phyloP scores from a whole-genome alignment of 352 stramenopile genomes.

The Globisporangium parvum region DNA sequence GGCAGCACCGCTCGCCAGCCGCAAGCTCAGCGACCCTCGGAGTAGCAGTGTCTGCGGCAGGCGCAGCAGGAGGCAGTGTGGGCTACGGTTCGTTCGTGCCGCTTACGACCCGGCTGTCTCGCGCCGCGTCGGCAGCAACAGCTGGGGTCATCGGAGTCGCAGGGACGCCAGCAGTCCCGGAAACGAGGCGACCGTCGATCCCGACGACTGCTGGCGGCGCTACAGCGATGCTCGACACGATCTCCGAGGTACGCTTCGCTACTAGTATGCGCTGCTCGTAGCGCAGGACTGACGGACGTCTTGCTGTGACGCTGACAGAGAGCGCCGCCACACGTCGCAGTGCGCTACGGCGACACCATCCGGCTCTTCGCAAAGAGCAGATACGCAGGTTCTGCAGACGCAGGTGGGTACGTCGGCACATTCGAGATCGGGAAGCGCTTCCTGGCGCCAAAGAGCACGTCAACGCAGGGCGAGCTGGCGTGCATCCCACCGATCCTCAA shows the following conservation, averaged over 20 bases:
- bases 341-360: conserved; percentile 66
- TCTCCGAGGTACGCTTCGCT: conserved; percentile 8
- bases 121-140: conserved; percentile 9
- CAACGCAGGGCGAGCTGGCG: conserved; percentile 60
- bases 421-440: conserved; percentile 64
- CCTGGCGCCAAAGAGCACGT: conserved; percentile 44
- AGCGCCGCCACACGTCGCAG: conserved; percentile 51
- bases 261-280: background rate
- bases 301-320: conserved; percentile 41
- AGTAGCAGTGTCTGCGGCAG: conserved; percentile 5
- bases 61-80: conserved; percentile 1
- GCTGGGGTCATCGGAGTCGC: background rate
- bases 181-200: conserved; percentile 2
- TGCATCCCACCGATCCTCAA: conserved; percentile 54
- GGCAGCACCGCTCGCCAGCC: background rate
- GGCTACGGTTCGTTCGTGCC: conserved; percentile 13
- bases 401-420: conserved; percentile 62
- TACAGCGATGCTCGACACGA: conserved; percentile 10
- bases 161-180: background rate
- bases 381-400: conserved; percentile 22
- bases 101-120: conserved; percentile 6
- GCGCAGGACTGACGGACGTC: background rate
- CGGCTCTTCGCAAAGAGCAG: conserved; percentile 62
- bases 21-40: conserved; percentile 2
- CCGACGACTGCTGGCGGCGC: background rate